These are phyloP conservation scores for Nissolia schottii DNA, from an alignment of 306 rosid species.

Conservation along the genomic window DNA sequence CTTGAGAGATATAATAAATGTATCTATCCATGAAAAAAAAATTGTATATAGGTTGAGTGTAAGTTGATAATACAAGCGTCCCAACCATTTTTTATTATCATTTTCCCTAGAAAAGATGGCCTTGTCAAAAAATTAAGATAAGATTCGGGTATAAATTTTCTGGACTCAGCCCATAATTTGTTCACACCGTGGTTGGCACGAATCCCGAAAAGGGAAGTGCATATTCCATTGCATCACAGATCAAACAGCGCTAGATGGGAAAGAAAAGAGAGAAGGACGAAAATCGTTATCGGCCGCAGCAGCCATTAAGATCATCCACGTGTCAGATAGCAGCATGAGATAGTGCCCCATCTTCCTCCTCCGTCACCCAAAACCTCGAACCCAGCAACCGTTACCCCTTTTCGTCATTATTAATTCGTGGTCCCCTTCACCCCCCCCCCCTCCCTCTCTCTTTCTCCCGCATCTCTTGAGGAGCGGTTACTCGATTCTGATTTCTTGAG, in stretches of 20 bases:
- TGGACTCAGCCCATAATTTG: too few species aligned
- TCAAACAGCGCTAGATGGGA: not conserved
- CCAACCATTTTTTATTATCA: too few species aligned
- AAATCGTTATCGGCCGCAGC: slow-evolving; percentile 41
- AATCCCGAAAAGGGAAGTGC: not conserved
- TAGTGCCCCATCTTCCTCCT: slow-evolving; percentile 31
- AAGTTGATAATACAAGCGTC: too few species aligned
- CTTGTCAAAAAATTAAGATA: too few species aligned
- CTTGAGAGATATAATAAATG: too few species aligned
- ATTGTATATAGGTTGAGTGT: too few species aligned
- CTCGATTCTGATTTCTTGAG: not conserved
- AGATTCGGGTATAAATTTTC: too few species aligned
- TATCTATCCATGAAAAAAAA: too few species aligned
- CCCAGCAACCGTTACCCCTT: slow-evolving; percentile 24
- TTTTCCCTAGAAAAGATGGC: too few species aligned
- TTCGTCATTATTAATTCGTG: too few species aligned
- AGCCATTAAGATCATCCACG: slow-evolving; percentile 50
- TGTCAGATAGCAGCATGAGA: slow-evolving; percentile 29
- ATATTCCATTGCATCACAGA: not conserved
- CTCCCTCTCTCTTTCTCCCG: not conserved
- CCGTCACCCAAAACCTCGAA: slow-evolving; percentile 28
- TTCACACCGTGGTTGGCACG: not conserved
- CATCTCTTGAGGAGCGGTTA: not conserved
- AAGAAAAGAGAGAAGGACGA: slow-evolving; percentile 18
- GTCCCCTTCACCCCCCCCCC: too few species aligned